Conservation (phyloP, 257 asterid genomes). For the Nicotiana paniculata region DNA sequence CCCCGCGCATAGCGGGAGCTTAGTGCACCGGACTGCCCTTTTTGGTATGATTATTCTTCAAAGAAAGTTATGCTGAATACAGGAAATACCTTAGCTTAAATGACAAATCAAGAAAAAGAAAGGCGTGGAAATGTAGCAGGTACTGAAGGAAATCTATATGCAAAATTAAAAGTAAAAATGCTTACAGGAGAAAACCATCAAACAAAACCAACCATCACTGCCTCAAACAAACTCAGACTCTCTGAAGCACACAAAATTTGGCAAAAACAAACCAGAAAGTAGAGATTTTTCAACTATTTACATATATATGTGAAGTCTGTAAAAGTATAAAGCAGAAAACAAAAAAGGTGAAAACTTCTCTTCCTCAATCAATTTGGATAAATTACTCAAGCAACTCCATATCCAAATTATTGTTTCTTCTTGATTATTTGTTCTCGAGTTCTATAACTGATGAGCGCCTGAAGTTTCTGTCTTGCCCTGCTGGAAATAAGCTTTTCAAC, state of each 20-base stretch:
- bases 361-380: not conserved
- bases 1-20: too few relatives aligned
- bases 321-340: not conserved
- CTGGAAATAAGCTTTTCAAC: not conserved
- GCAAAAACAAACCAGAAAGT: not conserved
- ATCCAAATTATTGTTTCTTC: not conserved
- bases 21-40: too few relatives aligned
- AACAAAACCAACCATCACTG: slow-evolving; percentile 4
- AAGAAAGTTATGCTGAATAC: not conserved
- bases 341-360: not conserved
- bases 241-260: slow-evolving; percentile 3
- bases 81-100: not conserved
- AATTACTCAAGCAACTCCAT: not conserved
- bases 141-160: not conserved
- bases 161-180: not conserved
- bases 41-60: not conserved
- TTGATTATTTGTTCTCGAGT: not conserved
- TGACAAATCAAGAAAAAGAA: not conserved
- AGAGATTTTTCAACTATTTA: slow-evolving; percentile 6
- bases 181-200: not conserved
- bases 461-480: not conserved
- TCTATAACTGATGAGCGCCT: not conserved
- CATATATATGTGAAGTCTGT: slow-evolving; percentile 19
- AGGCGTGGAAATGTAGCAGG: not conserved
- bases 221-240: slow-evolving; percentile 6